phyloP scores from a whole-genome alignment of 306 rosid species.

The Nissolia schottii region DNA sequence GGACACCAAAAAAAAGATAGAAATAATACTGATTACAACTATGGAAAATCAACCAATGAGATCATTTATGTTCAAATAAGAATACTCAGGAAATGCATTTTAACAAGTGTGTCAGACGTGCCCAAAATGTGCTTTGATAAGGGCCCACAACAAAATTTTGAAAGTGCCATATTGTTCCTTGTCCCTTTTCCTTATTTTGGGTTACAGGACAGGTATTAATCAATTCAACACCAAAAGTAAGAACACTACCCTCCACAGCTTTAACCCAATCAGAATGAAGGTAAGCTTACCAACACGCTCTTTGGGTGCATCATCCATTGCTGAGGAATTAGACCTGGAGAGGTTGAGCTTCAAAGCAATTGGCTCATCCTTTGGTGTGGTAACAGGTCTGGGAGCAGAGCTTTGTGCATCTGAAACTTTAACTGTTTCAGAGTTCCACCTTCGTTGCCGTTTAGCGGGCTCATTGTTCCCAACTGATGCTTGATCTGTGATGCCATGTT shows the following conservation, averaged over 20 bases:
- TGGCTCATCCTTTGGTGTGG: slow-evolving; percentile 55
- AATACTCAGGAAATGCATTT: background rate
- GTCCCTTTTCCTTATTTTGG: background rate
- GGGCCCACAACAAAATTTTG: background rate
- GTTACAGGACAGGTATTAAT: background rate
- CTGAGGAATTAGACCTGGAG: slow-evolving; percentile 65
- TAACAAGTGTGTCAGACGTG: background rate
- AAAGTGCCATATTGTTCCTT: background rate
- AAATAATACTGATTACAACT: background rate
- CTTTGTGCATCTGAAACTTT: slow-evolving; percentile 59
- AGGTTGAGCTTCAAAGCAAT: slow-evolving; percentile 49
- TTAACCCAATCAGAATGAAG: background rate
- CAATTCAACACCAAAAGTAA: background rate
- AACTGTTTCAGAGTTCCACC: slow-evolving; percentile 69
- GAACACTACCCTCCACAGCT: background rate
- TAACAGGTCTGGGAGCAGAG: slow-evolving; percentile 38
- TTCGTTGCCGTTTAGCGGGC: slow-evolving; percentile 81
- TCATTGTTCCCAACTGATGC: slow-evolving; percentile 55
- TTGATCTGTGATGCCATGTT: slow-evolving; percentile 45
- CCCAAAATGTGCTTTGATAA: background rate
- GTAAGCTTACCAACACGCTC: slow-evolving; percentile 84
- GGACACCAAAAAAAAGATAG: background rate
- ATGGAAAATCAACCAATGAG: background rate
- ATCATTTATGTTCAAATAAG: background rate
- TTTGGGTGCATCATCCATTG: slow-evolving; percentile 56